Evolutionary conservation across 2,329 filamentous ascomycete species (phyloP), one percentile per base, ranked within the genome.

Genomic region (Diplodia scrobiculata): DNA sequence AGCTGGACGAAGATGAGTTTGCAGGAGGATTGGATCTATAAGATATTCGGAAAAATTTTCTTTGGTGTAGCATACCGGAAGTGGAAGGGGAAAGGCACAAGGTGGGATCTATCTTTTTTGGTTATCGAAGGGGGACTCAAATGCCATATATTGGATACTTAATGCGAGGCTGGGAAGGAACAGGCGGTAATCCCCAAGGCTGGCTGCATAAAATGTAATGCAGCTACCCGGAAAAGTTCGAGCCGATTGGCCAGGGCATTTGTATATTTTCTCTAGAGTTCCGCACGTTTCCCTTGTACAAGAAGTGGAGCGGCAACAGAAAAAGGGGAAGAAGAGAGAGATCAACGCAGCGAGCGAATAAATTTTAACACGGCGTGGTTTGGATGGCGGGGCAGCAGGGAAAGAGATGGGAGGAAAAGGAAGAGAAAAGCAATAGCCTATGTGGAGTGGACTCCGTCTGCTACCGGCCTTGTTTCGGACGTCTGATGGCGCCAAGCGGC

Each of bases 21-120:
- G 38, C 50, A 27, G 63, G 63, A 7, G 63, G 58, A 19, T 25
- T 65, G 50, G 63, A 65, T n/a, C 52, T 65, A 5, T 65, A 55
- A 13, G 13, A 27, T 19, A 38, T n/a, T 6, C 14, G n/a, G 13
- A 29, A 32, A 17, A 11, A 5, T 38, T 10, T 36, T 17, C 14
- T 21, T 19, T 17, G 25, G 27, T 14, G 21, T 36, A 29, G n/a
- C 13, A 21, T 36, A 32, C 21, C 34, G 5, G 5, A 54, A 36
- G 19, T 14, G 17, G 21, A 36, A 10, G 32, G 52, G 52, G 14
- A 25, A 54, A 36, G 52, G 19, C 32, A 36, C 38, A 36, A n/a
- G 52, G 58, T 14, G 29, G 58, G 19, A 9, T 50, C 7, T 21
- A 21, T 21, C 1, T 48, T 6, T 36, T 25, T 62, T 25, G 34